Percentiles rank a stretch among this genome's conserved stretches.
These are phyloP conservation scores for Suhomyces bolitotheri DNA, from an alignment of 1,139 yeast genomes.

Conservation along the genomic window DNA sequence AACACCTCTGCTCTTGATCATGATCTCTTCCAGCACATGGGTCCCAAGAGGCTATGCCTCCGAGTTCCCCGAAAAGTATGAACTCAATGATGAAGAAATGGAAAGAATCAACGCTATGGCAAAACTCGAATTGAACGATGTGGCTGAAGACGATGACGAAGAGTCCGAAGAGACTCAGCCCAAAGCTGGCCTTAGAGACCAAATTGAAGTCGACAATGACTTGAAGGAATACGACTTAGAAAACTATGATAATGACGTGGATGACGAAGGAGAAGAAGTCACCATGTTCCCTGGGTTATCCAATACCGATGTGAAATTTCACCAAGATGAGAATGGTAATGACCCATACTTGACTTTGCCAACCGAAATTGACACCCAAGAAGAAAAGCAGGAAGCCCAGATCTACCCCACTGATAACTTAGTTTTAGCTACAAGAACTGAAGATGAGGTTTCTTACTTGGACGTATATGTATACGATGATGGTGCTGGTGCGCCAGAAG, in stretches of 20 bases:
- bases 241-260: conserved; percentile 71
- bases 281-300: conserved; percentile 73
- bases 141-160: conserved; percentile 58
- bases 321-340: conserved; percentile 57
- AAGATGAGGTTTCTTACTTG: conserved; percentile 88
- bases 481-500: conserved; percentile 79
- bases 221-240: conserved; percentile 86
- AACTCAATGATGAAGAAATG: conserved; percentile 88
- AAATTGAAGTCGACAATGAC: conserved; percentile 73
- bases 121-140: conserved; percentile 74
- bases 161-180: conserved; percentile 21
- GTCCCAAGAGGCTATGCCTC: conserved; percentile 96
- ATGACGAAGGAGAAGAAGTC: conserved; percentile 50
- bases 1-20: conserved; percentile 22
- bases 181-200: conserved; percentile 40
- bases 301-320: conserved; percentile 47
- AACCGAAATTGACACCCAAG: conserved; percentile 58
- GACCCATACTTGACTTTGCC: conserved; percentile 81
- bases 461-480: conserved; percentile 96
- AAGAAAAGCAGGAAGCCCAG: conserved; percentile 81
- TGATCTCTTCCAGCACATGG: conserved; percentile 95
- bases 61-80: conserved; percentile 88
- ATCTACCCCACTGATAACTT: conserved; percentile 88
- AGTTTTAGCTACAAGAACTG: conserved; percentile 90
- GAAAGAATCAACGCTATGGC: conserved; percentile 87